A percentile compares a stretch with the other conserved stretches of the same genome.
Conservation (phyloP, 2,329 filamentous ascomycete genomes). For the Zasmidium angulare region DNA sequence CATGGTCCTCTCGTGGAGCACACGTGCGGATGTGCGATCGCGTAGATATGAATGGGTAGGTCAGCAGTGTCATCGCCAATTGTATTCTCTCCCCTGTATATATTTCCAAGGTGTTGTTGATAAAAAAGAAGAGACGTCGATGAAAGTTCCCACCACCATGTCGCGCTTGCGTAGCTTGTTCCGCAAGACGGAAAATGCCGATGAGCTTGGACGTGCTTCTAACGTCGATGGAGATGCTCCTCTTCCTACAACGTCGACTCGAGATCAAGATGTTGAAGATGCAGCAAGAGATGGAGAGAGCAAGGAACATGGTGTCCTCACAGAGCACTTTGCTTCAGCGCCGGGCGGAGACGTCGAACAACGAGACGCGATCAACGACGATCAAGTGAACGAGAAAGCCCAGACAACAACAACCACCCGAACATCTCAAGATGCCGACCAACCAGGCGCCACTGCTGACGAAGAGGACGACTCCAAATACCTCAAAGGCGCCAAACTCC, state of each 20-base stretch:
- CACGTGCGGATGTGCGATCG: not conserved
- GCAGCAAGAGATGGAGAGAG: not conserved
- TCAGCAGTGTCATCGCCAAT: no score
- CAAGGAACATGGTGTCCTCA: not conserved
- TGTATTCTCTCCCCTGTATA: not conserved
- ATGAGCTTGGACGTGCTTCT: not conserved
- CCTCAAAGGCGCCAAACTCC: slow-evolving; percentile 23
- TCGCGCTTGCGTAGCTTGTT: not conserved
- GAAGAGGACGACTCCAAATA: slow-evolving; percentile 40
- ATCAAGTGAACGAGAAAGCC: not conserved
- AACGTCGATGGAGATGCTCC: not conserved
- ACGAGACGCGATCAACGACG: not conserved
- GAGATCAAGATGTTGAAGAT: not conserved
- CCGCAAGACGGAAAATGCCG: not conserved
- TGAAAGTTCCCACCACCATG: not conserved
- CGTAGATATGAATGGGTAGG: not conserved
- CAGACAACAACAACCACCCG: not conserved
- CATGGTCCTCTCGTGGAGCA: not conserved
- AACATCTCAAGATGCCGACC: not conserved
- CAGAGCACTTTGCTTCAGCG: not conserved
- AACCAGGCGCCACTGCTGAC: slow-evolving; percentile 10
- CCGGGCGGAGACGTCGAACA: not conserved
- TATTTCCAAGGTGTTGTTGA: not conserved
- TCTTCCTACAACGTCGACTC: not conserved
- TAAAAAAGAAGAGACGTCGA: not conserved